Conservation (phyloP, 2,329 filamentous ascomycete genomes). For the Tolypocladium capitatum region DNA sequence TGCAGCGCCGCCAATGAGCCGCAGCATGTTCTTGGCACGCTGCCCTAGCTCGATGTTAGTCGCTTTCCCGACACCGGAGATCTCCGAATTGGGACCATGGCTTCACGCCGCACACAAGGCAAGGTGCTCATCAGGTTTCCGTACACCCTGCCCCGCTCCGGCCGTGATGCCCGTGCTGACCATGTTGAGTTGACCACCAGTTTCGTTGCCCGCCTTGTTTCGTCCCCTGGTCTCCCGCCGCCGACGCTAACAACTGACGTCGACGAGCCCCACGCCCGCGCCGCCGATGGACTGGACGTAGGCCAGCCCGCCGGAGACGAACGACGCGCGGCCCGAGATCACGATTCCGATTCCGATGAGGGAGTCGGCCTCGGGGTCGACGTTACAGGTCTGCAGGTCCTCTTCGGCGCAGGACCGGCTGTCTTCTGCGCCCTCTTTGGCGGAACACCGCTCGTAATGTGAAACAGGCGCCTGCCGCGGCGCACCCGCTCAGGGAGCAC, state of each 20-base stretch:
- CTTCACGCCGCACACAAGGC: no score
- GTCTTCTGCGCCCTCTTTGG: conserved; percentile 29
- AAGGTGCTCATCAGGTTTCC: conserved; percentile 21
- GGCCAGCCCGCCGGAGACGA: conserved; percentile 18
- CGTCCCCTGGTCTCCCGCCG: conserved; percentile 6
- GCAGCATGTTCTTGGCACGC: conserved; percentile 11
- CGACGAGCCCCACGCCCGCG: conserved; percentile 22
- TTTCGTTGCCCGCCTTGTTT: conserved; percentile 25
- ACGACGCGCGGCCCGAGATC: conserved; percentile 28
- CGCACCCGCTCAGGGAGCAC: conserved; percentile 5
- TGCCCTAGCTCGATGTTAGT: conserved; percentile 22
- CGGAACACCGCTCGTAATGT: conserved; percentile 25
- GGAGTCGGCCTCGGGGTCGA: conserved; percentile 19
- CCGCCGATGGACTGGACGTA: conserved; percentile 21
- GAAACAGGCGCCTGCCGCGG: conserved; percentile 9
- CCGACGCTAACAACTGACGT: conserved; percentile 25
- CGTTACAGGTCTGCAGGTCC: conserved; percentile 16
- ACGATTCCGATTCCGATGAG: conserved; percentile 28
- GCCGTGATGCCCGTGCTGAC: conserved; percentile 29
- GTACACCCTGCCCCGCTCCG: conserved; percentile 25
- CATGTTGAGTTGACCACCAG: conserved; percentile 25
- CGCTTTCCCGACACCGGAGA: conserved; percentile 11
- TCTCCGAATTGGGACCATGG: conserved; percentile 2
- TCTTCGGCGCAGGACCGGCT: conserved; percentile 14
- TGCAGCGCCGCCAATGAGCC: conserved; percentile 5